phyloP scores from a whole-genome alignment of 192 early-diverging fungal genomes.

The Geranomyces variabilis region DNA sequence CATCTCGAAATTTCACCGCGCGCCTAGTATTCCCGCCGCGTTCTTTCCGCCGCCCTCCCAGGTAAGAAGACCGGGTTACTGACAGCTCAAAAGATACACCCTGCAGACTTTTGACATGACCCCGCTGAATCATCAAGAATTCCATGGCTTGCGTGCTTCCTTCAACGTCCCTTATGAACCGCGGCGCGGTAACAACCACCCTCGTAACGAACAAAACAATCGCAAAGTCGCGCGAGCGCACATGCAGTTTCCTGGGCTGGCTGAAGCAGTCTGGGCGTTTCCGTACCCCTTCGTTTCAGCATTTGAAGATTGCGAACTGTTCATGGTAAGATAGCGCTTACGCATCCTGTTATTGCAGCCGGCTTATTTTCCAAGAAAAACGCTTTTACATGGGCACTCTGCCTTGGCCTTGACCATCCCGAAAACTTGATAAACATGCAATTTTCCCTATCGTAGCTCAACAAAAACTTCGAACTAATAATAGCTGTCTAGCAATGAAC shows the following conservation, averaged over 20 bases:
- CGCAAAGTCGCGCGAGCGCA: conserved; percentile 2
- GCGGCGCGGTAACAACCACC: conserved; percentile 2
- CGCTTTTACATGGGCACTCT: no score
- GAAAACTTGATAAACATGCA: no score
- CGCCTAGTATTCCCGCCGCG: no score
- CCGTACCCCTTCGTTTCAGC: not conserved
- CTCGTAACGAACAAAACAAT: conserved; percentile 15
- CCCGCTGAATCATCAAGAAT: conserved; percentile 17
- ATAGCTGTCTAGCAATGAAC: no score
- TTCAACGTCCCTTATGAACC: conserved; percentile 6
- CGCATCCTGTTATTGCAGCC: no score
- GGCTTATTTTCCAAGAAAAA: no score
- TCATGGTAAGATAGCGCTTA: conserved; percentile 7
- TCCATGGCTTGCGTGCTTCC: conserved; percentile 18
- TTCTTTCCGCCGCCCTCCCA: no score
- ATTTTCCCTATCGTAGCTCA: no score
- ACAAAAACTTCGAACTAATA: no score
- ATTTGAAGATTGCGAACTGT: conserved; percentile 15
- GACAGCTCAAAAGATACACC: conserved; percentile 8
- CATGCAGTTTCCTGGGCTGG: conserved; percentile 13
- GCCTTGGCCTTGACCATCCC: no score
- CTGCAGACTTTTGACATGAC: conserved; percentile 22
- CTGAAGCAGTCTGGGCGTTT: conserved; percentile 8
- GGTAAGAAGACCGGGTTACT: no score
- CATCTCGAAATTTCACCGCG: no score